Evolutionary conservation across 768 basidiomycete species (phyloP).

Genomic region (Leucocoprinus sp.): DNA sequence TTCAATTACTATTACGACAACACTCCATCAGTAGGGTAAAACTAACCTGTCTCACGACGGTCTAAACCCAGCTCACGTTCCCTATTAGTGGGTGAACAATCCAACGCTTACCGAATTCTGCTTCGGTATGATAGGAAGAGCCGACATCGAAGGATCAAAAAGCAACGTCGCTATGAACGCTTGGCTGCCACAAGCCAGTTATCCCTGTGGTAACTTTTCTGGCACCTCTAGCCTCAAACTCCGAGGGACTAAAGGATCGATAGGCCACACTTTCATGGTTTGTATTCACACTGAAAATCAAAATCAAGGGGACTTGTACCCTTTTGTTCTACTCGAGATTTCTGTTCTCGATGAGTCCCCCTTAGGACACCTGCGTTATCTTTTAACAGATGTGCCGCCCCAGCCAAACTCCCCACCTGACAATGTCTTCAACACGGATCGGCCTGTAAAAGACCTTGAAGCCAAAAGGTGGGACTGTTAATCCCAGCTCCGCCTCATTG

Average conservation of each 20-base stretch:
- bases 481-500: slow-evolving; percentile 65
- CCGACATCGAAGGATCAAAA: slow-evolving; percentile 79
- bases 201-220: slow-evolving; percentile 75
- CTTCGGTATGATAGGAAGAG: slow-evolving; percentile 78
- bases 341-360: slow-evolving; percentile 75
- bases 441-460: slow-evolving; percentile 58
- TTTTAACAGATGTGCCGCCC: slow-evolving; percentile 76
- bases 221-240: slow-evolving; percentile 76
- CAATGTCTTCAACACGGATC: slow-evolving; percentile 70
- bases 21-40: slow-evolving; percentile 78
- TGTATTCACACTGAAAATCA: slow-evolving; percentile 77
- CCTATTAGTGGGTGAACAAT: slow-evolving; percentile 76
- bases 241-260: slow-evolving; percentile 76
- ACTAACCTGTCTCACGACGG: slow-evolving; percentile 82
- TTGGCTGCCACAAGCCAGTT: slow-evolving; percentile 79
- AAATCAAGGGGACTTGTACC: slow-evolving; percentile 76
- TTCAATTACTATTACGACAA: slow-evolving; percentile 71
- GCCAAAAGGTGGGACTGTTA: slow-evolving; percentile 64
- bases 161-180: slow-evolving; percentile 79
- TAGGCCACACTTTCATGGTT: slow-evolving; percentile 80
- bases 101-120: slow-evolving; percentile 75
- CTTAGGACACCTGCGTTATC: slow-evolving; percentile 77
- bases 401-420: slow-evolving; percentile 80
- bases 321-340: slow-evolving; percentile 75
- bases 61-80: slow-evolving; percentile 79